These are phyloP conservation scores for Anisodus tanguticus DNA, from an alignment of 257 asterid species.

Conservation along the genomic window DNA sequence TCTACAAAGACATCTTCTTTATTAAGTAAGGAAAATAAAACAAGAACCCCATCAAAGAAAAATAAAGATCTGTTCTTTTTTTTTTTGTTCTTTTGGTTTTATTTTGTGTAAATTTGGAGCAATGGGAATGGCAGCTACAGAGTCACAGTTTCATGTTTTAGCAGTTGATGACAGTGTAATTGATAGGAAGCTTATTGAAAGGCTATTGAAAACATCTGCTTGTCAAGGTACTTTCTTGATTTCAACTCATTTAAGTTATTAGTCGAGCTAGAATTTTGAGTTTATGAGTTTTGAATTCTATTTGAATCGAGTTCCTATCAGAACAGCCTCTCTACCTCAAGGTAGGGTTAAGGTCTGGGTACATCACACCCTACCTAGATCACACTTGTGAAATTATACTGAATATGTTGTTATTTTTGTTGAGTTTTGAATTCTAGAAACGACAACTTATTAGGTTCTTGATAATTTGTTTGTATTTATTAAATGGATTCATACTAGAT, in stretches of 20 bases:
- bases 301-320: too few species aligned
- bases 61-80: background rate
- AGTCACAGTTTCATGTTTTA: constrained; percentile 50
- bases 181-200: constrained; percentile 54
- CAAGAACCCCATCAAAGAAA: constrained; percentile 24
- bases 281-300: background rate
- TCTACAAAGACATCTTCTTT: constrained; percentile 46
- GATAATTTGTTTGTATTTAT: background rate
- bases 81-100: too few species aligned
- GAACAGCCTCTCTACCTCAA: too few species aligned
- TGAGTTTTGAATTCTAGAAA: too few species aligned
- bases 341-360: too few species aligned
- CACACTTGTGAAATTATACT: too few species aligned
- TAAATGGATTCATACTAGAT: background rate
- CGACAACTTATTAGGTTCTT: background rate
- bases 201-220: constrained; percentile 50
- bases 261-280: background rate
- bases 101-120: background rate
- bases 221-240: constrained; percentile 46
- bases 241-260: background rate
- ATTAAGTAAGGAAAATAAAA: background rate
- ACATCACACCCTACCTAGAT: too few species aligned
- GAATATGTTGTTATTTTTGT: too few species aligned
- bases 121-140: constrained; percentile 50
- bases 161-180: constrained; percentile 58